These are phyloP conservation scores for Populus ilicifolia DNA, from an alignment of 345 rosid species.

Conservation along the genomic window DNA sequence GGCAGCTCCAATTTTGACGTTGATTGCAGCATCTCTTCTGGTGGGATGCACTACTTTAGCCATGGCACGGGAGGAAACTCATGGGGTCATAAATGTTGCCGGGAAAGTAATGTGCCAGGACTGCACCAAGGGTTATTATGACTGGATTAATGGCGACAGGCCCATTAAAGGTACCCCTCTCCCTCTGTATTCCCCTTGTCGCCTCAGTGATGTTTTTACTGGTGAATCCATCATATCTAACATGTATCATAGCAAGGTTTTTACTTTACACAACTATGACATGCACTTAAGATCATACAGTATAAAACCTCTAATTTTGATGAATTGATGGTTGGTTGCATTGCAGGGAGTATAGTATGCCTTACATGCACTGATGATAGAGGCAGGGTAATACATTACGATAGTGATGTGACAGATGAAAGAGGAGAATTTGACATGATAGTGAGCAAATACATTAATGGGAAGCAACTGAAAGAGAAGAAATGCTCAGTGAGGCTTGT, in stretches of 20 bases:
- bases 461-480: constrained; percentile 41
- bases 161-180: constrained; percentile 57
- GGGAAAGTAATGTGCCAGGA: constrained; percentile 80
- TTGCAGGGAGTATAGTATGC: constrained; percentile 56
- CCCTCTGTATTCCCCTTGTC: not conserved
- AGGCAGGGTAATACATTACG: constrained; percentile 49
- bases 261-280: no score
- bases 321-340: no score
- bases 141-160: constrained; percentile 54
- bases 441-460: constrained; percentile 34
- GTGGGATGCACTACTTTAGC: constrained; percentile 7
- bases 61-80: constrained; percentile 2
- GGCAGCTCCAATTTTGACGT: constrained; percentile 2
- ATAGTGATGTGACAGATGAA: constrained; percentile 59
- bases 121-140: constrained; percentile 54
- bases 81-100: constrained; percentile 45
- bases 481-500: constrained; percentile 60
- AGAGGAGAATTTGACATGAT: constrained; percentile 52
- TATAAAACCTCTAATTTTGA: not conserved
- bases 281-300: not conserved
- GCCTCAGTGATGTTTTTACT: not conserved
- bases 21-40: constrained; percentile 12
- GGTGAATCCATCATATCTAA: no score
- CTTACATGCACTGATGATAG: constrained; percentile 72
- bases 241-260: no score